Base-by-base conservation (phyloP, 73 alveolate genomes). In the Paramecium biaurelia region DNA sequence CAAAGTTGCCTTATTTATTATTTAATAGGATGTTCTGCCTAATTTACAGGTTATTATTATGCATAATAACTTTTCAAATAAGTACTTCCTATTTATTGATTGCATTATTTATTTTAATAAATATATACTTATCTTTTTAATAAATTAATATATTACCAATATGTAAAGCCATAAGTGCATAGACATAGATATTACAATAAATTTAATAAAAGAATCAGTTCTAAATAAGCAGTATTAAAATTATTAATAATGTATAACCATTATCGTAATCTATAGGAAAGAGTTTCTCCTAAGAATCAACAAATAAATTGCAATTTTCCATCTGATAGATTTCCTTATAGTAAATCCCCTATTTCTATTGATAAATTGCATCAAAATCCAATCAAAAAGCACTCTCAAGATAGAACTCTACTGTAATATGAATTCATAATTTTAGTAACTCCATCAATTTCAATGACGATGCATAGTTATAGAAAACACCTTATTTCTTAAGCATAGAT, bases 1-100 rank as follows among this genome's bases (percentile, higher is more conserved):
- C 12, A 26, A 45, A 79, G 90, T 45, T 79, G 90, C 5, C 26
- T 47, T 12, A 79, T 45, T 43, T 79, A 79, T 45, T 79, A 79
- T 79, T 11, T 79, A 9, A 47, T 47, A 15, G 90, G 90, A 38
- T 79, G 90, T 79, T 41, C 90, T 11, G 90, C 90, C 23, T 45
- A 79, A 43, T 79, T 79, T 34, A 43, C 90, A 7, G 90, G 45
- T 18, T 79, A 79, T 34, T 41, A 79, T 45, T 79, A 43, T 79
- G 57, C 87, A 34, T 74, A 74, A 74, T 63, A 63, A 63, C 24
- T 63, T 1, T 63, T 63, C 47, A 63, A 63, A 63, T 63, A 63
- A 63, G 84, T 49, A 30, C 84, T 63, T 63, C 21, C 41, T 30
- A 32, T 63, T 63, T 63, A 63, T 63, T 63, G 84, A 63, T 53